phyloP scores from a whole-genome alignment of 164 flowering plant species.

The Brasenia schreberi region DNA sequence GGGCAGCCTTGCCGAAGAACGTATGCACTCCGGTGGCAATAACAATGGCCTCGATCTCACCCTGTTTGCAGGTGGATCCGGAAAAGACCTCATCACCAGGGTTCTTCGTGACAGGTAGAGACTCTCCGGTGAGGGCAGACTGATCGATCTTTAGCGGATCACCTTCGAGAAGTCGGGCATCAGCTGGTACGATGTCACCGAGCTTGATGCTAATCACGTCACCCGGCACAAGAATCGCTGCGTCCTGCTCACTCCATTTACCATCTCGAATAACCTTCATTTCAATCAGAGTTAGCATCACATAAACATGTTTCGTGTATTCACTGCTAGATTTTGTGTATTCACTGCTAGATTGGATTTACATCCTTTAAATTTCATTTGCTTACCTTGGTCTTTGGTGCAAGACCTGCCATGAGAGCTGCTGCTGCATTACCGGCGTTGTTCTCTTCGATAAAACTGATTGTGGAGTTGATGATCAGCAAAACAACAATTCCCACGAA shows the following conservation, averaged over 20 bases:
- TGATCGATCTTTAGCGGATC: conserved; percentile 89
- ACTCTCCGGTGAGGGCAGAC: conserved; percentile 84
- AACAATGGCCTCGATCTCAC: conserved; percentile 83
- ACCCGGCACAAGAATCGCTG: conserved; percentile 74
- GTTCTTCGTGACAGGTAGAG: conserved; percentile 59
- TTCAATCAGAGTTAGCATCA: not conserved
- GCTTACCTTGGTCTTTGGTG: conserved; percentile 77
- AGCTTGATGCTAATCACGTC: conserved; percentile 71
- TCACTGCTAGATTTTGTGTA: too few species aligned
- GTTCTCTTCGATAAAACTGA: conserved; percentile 85
- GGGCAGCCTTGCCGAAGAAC: conserved; percentile 93
- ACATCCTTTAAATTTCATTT: not conserved
- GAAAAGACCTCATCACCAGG: conserved; percentile 68
- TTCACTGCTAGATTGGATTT: not conserved
- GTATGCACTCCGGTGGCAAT: conserved; percentile 89
- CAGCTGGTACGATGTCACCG: conserved; percentile 88
- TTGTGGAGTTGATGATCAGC: conserved; percentile 75
- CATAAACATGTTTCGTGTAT: not conserved
- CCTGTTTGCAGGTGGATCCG: conserved; percentile 92
- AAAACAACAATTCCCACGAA: conserved; percentile 56
- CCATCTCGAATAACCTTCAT: conserved; percentile 56
- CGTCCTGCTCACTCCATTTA: conserved; percentile 71
- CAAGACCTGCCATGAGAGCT: conserved; percentile 84
- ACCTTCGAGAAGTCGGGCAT: conserved; percentile 76
- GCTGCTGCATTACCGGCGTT: conserved; percentile 92